Evolutionary conservation across 805 yeast species (phyloP).

Genomic region (Starmera amethionina): DNA sequence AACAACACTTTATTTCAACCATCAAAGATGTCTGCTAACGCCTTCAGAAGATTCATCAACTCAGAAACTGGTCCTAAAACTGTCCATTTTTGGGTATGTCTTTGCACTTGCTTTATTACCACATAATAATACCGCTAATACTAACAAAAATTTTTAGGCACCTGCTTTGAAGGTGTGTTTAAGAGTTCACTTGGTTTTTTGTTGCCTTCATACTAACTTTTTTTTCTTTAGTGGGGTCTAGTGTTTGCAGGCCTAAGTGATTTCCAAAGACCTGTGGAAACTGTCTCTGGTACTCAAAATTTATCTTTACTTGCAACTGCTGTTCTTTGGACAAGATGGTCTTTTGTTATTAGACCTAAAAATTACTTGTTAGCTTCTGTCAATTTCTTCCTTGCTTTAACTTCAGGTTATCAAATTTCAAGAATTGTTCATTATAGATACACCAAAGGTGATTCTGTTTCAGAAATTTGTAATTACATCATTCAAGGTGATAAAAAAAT

Average conservation of each 20-base stretch:
- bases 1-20: too few relatives aligned
- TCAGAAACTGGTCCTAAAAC: constrained; percentile 95
- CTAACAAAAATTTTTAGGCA: constrained; percentile 27
- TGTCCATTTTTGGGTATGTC: constrained; percentile 90
- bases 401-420: constrained; percentile 75
- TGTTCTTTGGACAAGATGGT: constrained; percentile 97
- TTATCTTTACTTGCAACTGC: constrained; percentile 78
- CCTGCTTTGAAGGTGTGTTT: constrained; percentile 42
- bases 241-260: constrained; percentile 90
- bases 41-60: constrained; percentile 61
- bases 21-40: constrained; percentile 23
- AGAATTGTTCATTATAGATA: constrained; percentile 65
- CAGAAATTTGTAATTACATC: constrained; percentile 50
- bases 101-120: not conserved
- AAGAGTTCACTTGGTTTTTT: not conserved
- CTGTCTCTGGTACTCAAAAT: constrained; percentile 78
- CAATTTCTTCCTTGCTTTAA: constrained; percentile 84
- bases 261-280: constrained; percentile 83
- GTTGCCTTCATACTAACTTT: constrained; percentile 1
- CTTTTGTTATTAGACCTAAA: constrained; percentile 84
- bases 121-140: too few relatives aligned
- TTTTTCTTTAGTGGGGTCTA: constrained; percentile 55
- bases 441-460: constrained; percentile 49
- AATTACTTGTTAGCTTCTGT: constrained; percentile 84
- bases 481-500: constrained; percentile 30